Conservation (phyloP, 805 yeast species). For the Metschnikowia dekortorum region DNA sequence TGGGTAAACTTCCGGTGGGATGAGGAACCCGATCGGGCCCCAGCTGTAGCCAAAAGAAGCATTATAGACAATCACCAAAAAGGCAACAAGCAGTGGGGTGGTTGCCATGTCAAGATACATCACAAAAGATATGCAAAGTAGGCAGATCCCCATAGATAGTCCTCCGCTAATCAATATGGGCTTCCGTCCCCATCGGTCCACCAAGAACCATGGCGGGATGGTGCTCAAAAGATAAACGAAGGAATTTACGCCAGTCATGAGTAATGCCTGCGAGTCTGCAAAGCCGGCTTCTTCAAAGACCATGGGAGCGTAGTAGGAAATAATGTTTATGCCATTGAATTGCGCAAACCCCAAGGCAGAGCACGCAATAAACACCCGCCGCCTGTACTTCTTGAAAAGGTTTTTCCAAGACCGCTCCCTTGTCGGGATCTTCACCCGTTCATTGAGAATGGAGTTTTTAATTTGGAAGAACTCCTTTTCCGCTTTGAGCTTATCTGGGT, state of each 20-base stretch:
- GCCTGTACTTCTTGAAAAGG: conserved; percentile 37
- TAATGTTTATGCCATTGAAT: conserved; percentile 53
- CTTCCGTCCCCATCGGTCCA: conserved; percentile 43
- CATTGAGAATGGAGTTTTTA: conserved; percentile 41
- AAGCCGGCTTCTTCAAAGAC: conserved; percentile 48
- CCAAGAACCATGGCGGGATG: conserved; percentile 44
- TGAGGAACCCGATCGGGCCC: conserved; percentile 44
- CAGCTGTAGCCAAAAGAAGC: conserved; percentile 44
- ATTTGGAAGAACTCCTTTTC: conserved; percentile 43
- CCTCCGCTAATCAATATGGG: conserved; percentile 43
- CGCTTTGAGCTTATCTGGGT: conserved; percentile 30
- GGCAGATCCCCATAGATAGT: conserved; percentile 34
- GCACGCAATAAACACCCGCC: conserved; percentile 36
- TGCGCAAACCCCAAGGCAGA: conserved; percentile 44
- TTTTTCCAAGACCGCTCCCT: conserved; percentile 39
- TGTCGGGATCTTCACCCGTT: conserved; percentile 35
- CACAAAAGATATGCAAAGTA: conserved; percentile 29
- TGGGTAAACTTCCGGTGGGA: conserved; percentile 43
- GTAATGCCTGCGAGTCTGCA: conserved; percentile 36
- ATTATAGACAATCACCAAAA: conserved; percentile 39
- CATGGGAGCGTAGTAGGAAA: conserved; percentile 55
- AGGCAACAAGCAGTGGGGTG: conserved; percentile 38
- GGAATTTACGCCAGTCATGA: conserved; percentile 43
- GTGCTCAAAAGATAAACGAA: conserved; percentile 37
- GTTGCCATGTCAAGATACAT: conserved; percentile 28